Percentiles rank a stretch among this genome's conserved stretches.
Evolutionary conservation across 768 basidiomycete species (phyloP).

Genomic region (Agrocybe pediades): DNA sequence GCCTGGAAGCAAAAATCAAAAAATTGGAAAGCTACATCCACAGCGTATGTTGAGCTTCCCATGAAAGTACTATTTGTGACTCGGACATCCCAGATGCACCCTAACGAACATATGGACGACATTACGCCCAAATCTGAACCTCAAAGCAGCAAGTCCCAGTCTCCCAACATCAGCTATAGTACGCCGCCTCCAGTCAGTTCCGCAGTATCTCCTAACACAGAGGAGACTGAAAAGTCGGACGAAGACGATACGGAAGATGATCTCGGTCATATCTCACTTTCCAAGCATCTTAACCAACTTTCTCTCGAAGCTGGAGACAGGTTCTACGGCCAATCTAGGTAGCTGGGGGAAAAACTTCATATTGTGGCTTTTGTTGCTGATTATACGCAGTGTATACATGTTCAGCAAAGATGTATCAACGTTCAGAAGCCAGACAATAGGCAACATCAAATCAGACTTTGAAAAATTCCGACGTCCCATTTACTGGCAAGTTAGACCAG

Average conservation of each 20-base stretch:
- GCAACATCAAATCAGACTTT: neutral
- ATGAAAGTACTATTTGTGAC: neutral
- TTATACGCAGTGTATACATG: neutral
- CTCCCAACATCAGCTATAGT: neutral
- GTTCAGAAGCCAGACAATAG: neutral
- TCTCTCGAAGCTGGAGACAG: neutral
- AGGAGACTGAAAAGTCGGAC: neutral
- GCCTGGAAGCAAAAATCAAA: neutral
- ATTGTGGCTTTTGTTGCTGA: neutral
- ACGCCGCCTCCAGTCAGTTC: slow-evolving; percentile 1
- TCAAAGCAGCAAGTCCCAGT: neutral
- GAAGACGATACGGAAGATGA: slow-evolving; percentile 3
- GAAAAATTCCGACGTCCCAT: neutral
- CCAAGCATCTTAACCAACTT: neutral
- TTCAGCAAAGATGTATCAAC: neutral
- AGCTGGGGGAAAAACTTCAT: neutral
- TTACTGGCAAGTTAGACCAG: slow-evolving; percentile 34
- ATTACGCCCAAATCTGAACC: neutral
- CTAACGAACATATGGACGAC: neutral
- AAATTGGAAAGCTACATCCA: neutral
- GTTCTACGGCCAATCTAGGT: slow-evolving; percentile 2
- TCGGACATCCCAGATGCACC: neutral
- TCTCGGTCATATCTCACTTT: neutral
- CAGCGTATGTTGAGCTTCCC: neutral
- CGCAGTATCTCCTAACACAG: neutral